Base-by-base conservation (phyloP, 768 basidiomycete species). In the Myochromella boudieri region DNA sequence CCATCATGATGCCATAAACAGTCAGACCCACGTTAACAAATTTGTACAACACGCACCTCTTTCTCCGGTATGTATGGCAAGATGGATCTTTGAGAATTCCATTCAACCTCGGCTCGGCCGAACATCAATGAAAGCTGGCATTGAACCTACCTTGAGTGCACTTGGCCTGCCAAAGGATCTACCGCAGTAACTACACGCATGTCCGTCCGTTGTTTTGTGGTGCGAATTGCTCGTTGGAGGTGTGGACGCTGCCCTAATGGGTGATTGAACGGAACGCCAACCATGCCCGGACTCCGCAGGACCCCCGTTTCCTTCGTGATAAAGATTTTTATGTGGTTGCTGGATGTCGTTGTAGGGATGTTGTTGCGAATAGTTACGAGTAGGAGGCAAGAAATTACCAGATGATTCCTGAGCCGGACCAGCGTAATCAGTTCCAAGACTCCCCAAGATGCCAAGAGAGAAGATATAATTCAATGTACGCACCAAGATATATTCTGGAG, bases 61-160 rank as follows among this genome's bases (percentile, higher is more conserved):
- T 52, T 60, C 56, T 44, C 58, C 58, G 25, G 58, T 60, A 28
- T 60, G 58, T 9, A 57, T 58, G 11, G 58, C 58, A 34, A 57
- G 44, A 50, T 60, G 58, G 36, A 60, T 60, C 58, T 60, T 32
- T 14, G 14, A 21, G 33, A 17, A 39, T 3, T 11, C 10, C 27
- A 32, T 32, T 34, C 14, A 26, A 28, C 20, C 36, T 24, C 45
- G 6, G 18, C 39, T 51, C 31, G 22, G 38, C 44, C 42, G 39
- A 47, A 29, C 12, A 37, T 24, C n/a, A 27, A 18, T 22, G n/a
- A 38, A 15, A 33, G 24, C 26, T 34, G 29, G 37, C 21, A 29
- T 10, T 38, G 24, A 26, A 46, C 55, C 28, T 33, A 60, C 58
- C 53, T 60, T 57, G 26, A 60, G 54, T 24, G 58, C 58, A 39